Percentiles rank a stretch among this genome's conserved stretches.
Evolutionary conservation across 805 yeast genomes (phyloP).

Genomic region (Diddensiella caesifluorescens): DNA sequence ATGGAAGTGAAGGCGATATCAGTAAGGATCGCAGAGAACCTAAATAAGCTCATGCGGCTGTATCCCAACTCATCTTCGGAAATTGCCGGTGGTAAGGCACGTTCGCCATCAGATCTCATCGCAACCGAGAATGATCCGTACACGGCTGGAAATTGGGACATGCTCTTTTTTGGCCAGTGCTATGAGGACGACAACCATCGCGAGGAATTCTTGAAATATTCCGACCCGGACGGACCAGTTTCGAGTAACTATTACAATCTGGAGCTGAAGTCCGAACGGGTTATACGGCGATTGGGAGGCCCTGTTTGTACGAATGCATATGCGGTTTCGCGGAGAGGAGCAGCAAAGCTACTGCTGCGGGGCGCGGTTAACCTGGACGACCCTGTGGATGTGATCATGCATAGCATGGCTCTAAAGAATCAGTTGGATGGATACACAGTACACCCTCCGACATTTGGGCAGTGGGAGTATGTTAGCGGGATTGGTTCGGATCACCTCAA

Average conservation of each 20-base stretch:
- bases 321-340: slow-evolving; percentile 14
- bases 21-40: slow-evolving; percentile 4
- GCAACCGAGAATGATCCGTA: slow-evolving; percentile 15
- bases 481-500: slow-evolving; percentile 15
- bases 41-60: slow-evolving; percentile 2
- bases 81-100: background rate
- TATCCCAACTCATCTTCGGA: background rate
- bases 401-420: slow-evolving; percentile 1
- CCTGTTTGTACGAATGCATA: slow-evolving; percentile 15
- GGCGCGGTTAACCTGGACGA: slow-evolving; percentile 9
- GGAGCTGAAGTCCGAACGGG: slow-evolving; percentile 4
- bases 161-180: slow-evolving; percentile 11
- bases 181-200: background rate
- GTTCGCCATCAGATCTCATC: background rate
- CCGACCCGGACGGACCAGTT: slow-evolving; percentile 13
- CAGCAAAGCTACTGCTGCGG: slow-evolving; percentile 12
- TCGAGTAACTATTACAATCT: slow-evolving; percentile 1
- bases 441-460: slow-evolving; percentile 11
- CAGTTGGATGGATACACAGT: slow-evolving; percentile 7
- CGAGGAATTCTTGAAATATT: slow-evolving; percentile 6
- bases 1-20: slow-evolving; percentile 9
- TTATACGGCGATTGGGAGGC: slow-evolving; percentile 6
- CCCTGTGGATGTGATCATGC: slow-evolving; percentile 14
- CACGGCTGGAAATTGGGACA: slow-evolving; percentile 12
- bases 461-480: slow-evolving; percentile 14